Evolutionary conservation across 331 rosid species (phyloP), one percentile per base, ranked within the genome.

Genomic region (Arachis monticola): DNA sequence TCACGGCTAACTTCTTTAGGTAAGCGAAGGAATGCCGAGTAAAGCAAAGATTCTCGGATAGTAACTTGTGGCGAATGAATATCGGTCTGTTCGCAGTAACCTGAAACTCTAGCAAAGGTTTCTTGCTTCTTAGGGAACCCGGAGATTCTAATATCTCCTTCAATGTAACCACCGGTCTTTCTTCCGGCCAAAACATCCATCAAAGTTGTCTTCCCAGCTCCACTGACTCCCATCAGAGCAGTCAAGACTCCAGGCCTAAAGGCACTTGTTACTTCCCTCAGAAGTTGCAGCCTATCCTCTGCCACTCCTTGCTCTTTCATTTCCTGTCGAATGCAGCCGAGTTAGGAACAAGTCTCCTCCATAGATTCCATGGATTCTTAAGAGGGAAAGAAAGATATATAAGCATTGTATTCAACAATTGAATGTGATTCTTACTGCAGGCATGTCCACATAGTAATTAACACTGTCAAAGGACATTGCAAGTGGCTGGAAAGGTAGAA

Each of bases 1-100:
- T 82, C 83, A 0, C 70, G 79, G 69, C 82, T 84, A 69, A 94
- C 97, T 85, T 94, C 97, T 74, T 88, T 92, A n/a, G 97, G 93
- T 66, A 94, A 91, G 71, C 97, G 85, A 60, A 94, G 99, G 91
- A 94, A 94, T 31, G 99, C 99, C 0, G 99, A 94, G 88, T 94
- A 94, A 55, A 92, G 74, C 86, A 94, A 80, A 11, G 97, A 94
- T 82, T 94, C 99, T 46, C 78, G 72, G 31, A 92, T 46, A 30
- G 99, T 94, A 79, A 94, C 99, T 88, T 94, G 99, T 31, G 99
- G 99, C 17, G 97, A 95, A 82, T 95, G 99, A 79, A 95, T 95
- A 86, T 92, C 97, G 41, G 88, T 92, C 85, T 95, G 99, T 80
- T 95, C 99, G 60, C 99, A 95, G 42, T 95, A 95, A 78, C 99